Base-by-base conservation (phyloP, 208 protist species). In the Wallacemonas collosoma region DNA sequence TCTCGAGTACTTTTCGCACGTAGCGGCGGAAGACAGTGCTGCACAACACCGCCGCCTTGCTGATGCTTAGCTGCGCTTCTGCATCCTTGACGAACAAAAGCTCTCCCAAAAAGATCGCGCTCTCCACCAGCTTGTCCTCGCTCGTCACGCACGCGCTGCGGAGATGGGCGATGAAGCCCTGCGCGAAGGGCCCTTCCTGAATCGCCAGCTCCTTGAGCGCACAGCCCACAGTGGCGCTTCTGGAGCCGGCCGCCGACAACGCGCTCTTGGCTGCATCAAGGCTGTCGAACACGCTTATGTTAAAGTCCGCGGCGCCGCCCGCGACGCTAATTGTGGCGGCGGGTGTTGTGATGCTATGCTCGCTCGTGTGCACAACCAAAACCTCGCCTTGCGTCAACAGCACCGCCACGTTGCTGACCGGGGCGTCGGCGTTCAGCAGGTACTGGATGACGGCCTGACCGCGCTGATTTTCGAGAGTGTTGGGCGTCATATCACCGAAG, bases 41-140 rank as follows among this genome's bases (percentile, higher is more conserved):
- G 76, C 89, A 96, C 41, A 96, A 79, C 0, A 83, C 82, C 1
- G 89, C 89, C 1, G 92, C 92, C 65, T 90, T 93, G 48, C 89
- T 86, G 6, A 96, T 73, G 45, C 77, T 82, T 6, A 41, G 77
- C 11, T 93, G 76, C 56, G 89, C 89, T 1, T 72, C 79, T 14
- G 77, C 88, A 71, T 96, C 92, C 75, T 96, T 96, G 38, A 85
- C 75, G 47, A 95, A 96, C 14, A 96, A 81, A 7, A 96, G 81
- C 72, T 91, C 83, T 7, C 92, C 92, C 12, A 96, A 53, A 7
- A 84, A 55, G 35, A 85, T 83, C 15, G 89, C 86, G 14, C 86
- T 89, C 38, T 94, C 85, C 17, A 88, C 66, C 15, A 85, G 78
- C 35, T 71, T 39, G 41, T 81, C 83, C 1, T 62, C 50, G 14